Base-by-base conservation (phyloP, 495 filamentous ascomycete species). In the Aspergillus ellipticus region DNA sequence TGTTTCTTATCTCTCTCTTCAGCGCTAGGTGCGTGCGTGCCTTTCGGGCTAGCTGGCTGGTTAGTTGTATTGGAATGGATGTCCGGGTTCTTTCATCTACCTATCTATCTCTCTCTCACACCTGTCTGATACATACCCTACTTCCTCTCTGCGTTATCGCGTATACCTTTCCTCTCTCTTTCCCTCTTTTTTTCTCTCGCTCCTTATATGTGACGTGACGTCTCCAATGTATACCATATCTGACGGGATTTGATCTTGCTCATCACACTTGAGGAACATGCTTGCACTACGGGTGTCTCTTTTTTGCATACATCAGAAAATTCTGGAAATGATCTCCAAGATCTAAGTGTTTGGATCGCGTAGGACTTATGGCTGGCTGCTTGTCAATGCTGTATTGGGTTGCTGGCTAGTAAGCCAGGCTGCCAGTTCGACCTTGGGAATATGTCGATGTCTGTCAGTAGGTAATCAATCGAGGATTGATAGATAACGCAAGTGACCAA, bases 301-400 rank as follows among this genome's bases (percentile, higher is more conserved):
- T 22, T 31, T 54, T 49, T 54, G 11, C 10, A 42, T 49, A 11
- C 24, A 16, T 58, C 43, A 59, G 51, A 63, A 51, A 55, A 62
- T 58, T 63, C 58, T n/a, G n/a, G n/a, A n/a, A n/a, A n/a, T n/a
- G n/a, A n/a, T n/a, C n/a, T n/a, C n/a, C n/a, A n/a, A n/a, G n/a
- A n/a, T n/a, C n/a, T n/a, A n/a, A n/a, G n/a, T n/a, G n/a, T n/a
- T n/a, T n/a, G n/a, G n/a, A n/a, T n/a, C n/a, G n/a, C n/a, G n/a
- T n/a, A n/a, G n/a, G n/a, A n/a, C n/a, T n/a, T n/a, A n/a, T n/a
- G n/a, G n/a, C n/a, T n/a, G n/a, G n/a, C n/a, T n/a, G n/a, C n/a
- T n/a, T n/a, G n/a, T n/a, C n/a, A n/a, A n/a, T n/a, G n/a, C n/a
- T n/a, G n/a, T n/a, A n/a, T n/a, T n/a, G n/a, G n/a, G n/a, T n/a